A percentile compares a stretch with the other conserved stretches of the same genome.
These are phyloP conservation scores for Kodamaea anthophila DNA, from an alignment of 1,139 yeast genomes.

Conservation along the genomic window DNA sequence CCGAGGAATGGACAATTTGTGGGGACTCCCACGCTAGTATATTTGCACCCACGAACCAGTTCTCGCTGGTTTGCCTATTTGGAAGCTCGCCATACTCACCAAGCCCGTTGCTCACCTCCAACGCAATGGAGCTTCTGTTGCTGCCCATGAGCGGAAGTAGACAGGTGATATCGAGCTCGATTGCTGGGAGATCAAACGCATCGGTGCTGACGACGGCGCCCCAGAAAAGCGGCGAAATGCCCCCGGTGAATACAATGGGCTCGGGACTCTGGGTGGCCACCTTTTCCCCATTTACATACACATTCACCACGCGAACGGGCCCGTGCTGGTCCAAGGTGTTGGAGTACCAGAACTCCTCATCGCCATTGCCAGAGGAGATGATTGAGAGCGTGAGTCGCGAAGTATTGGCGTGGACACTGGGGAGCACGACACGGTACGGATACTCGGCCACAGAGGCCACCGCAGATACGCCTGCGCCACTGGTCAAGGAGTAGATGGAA, in stretches of 20 bases:
- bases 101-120: slow-evolving; percentile 56
- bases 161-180: slow-evolving; percentile 63
- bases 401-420: slow-evolving; percentile 42
- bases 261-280: slow-evolving; percentile 49
- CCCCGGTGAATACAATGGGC: slow-evolving; percentile 68
- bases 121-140: slow-evolving; percentile 16
- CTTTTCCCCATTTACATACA: slow-evolving; percentile 44
- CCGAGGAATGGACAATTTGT: slow-evolving; percentile 17
- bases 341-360: slow-evolving; percentile 81
- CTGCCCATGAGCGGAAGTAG: slow-evolving; percentile 47
- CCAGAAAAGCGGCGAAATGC: slow-evolving; percentile 75
- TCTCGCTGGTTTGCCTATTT: slow-evolving; percentile 7
- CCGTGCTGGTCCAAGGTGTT: slow-evolving; percentile 54
- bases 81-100: slow-evolving; percentile 27
- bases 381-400: slow-evolving; percentile 54
- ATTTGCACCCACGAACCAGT: slow-evolving; percentile 13
- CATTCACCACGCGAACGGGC: slow-evolving; percentile 51
- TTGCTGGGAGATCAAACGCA: slow-evolving; percentile 65
- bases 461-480: slow-evolving; percentile 24
- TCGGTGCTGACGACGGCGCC: slow-evolving; percentile 65
- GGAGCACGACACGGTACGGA: slow-evolving; percentile 30
- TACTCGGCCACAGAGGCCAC: slow-evolving; percentile 38
- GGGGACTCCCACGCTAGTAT: slow-evolving; percentile 50
- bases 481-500: slow-evolving; percentile 25
- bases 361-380: slow-evolving; percentile 68